Percentiles rank a stretch among this genome's conserved stretches.
These are phyloP conservation scores for Metarhizium sp. DNA, from an alignment of 2,329 filamentous ascomycete species.

Conservation along the genomic window DNA sequence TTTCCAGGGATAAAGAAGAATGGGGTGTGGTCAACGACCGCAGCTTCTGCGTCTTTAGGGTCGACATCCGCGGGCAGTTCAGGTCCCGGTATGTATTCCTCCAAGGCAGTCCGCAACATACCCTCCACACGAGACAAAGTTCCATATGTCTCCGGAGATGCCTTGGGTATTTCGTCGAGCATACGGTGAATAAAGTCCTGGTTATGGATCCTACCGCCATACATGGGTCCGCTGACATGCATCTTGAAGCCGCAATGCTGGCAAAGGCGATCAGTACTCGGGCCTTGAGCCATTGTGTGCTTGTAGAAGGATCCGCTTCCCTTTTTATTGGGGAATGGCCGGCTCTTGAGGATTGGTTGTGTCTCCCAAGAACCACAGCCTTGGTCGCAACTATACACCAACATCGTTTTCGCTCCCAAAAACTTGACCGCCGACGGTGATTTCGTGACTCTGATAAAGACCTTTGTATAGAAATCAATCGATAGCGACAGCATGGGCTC, in stretches of 20 bases:
- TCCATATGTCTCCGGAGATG: slow-evolving; percentile 62
- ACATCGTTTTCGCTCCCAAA: slow-evolving; percentile 81
- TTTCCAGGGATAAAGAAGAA: slow-evolving; percentile 79
- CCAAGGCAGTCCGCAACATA: slow-evolving; percentile 81
- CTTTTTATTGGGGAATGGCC: slow-evolving; percentile 58
- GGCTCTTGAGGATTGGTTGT: slow-evolving; percentile 67
- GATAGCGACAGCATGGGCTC: slow-evolving; percentile 88
- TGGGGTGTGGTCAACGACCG: slow-evolving; percentile 61
- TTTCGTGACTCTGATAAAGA: slow-evolving; percentile 76
- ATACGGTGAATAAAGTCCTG: slow-evolving; percentile 72
- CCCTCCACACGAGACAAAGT: slow-evolving; percentile 78
- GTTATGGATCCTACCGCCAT: slow-evolving; percentile 80
- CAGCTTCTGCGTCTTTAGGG: slow-evolving; percentile 41
- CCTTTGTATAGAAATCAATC: slow-evolving; percentile 88
- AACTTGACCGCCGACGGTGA: slow-evolving; percentile 86
- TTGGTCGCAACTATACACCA: slow-evolving; percentile 81
- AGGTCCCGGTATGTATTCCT: slow-evolving; percentile 48
- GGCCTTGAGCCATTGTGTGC: slow-evolving; percentile 63
- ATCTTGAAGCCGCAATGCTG: slow-evolving; percentile 79
- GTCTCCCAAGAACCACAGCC: slow-evolving; percentile 90
- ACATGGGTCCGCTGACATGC: slow-evolving; percentile 91
- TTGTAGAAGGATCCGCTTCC: slow-evolving; percentile 66
- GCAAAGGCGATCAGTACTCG: slow-evolving; percentile 57
- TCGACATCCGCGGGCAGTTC: slow-evolving; percentile 30
- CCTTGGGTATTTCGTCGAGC: slow-evolving; percentile 59